phyloP scores from a whole-genome alignment of 192 early-diverging fungal species.

The Diversispora eburnea region DNA sequence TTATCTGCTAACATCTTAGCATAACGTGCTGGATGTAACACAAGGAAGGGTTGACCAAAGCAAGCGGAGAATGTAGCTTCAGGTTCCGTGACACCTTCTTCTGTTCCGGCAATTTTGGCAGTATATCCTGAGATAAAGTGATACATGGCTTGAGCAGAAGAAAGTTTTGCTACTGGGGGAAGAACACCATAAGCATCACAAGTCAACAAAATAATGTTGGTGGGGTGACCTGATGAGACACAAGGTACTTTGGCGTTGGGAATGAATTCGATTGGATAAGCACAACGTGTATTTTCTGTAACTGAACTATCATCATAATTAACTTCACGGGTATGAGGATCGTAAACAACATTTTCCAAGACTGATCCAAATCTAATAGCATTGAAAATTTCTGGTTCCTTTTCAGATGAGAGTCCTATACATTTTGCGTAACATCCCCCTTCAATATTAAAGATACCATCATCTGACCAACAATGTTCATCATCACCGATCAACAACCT shows the following conservation, averaged over 20 bases:
- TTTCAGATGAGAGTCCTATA: conserved; percentile 91
- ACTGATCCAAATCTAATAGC: conserved; percentile 93
- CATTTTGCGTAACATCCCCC: conserved; percentile 99
- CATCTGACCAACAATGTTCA: conserved; percentile 99
- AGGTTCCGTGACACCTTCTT: conserved; percentile 90
- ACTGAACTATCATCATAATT: conserved; percentile 76
- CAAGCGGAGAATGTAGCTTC: conserved; percentile 90
- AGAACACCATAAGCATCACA: conserved; percentile 97
- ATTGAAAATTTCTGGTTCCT: conserved; percentile 98
- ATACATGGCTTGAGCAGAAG: conserved; percentile 87
- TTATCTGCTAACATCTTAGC: conserved; percentile 95
- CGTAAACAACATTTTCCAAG: conserved; percentile 90
- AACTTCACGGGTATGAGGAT: conserved; percentile 67
- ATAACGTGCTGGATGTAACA: conserved; percentile 94
- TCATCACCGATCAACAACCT: conserved; percentile 96
- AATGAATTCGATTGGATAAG: conserved; percentile 94
- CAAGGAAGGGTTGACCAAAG: conserved; percentile 96
- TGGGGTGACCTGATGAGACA: conserved; percentile 76
- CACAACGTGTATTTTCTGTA: conserved; percentile 96
- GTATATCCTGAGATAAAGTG: conserved; percentile 98
- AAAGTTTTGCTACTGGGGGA: conserved; percentile 87
- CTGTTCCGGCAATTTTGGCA: conserved; percentile 96
- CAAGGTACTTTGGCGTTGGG: conserved; percentile 94
- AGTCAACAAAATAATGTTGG: conserved; percentile 94
- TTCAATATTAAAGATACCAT: conserved; percentile 98